Percentiles rank a stretch among this genome's conserved stretches.
These are phyloP conservation scores for Fusarium domesticum DNA, from an alignment of 2,329 filamentous ascomycete genomes.

Conservation along the genomic window DNA sequence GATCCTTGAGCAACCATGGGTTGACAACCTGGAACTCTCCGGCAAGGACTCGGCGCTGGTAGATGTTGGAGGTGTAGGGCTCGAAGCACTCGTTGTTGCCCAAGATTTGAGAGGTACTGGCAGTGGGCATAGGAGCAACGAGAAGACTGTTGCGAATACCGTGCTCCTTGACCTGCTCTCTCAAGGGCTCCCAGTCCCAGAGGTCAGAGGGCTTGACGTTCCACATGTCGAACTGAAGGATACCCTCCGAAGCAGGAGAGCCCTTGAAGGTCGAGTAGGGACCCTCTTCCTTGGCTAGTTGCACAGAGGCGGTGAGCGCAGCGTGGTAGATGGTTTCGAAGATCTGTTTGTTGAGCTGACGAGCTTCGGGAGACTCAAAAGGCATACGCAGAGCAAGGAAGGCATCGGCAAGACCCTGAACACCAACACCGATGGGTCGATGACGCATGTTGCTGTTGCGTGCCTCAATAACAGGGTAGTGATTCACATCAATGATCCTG, in stretches of 20 bases:
- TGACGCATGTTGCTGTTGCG: conserved; percentile 96
- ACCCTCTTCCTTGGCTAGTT: conserved; percentile 79
- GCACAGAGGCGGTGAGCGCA: conserved; percentile 82
- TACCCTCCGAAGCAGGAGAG: conserved; percentile 89
- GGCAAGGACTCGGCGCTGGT: conserved; percentile 94
- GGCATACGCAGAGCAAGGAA: conserved; percentile 96
- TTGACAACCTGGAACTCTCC: conserved; percentile 99
- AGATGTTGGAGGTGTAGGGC: conserved; percentile 99
- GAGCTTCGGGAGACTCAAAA: conserved; percentile 93
- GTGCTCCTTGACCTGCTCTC: conserved; percentile 86
- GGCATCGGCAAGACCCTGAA: conserved; percentile 95
- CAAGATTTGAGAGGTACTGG: conserved; percentile 94
- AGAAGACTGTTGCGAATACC: conserved; percentile 95
- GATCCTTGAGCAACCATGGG: conserved; percentile 96
- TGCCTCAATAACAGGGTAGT: conserved; percentile 95
- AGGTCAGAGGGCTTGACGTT: conserved; percentile 87
- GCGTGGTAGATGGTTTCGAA: conserved; percentile 99
- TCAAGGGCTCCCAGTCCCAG: conserved; percentile 92
- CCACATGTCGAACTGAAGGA: conserved; percentile 99
- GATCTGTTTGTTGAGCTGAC: conserved; percentile 93
- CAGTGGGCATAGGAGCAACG: conserved; percentile 96
- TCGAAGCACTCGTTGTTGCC: conserved; percentile 99
- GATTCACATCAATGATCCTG: conserved; percentile 97
- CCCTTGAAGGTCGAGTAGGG: conserved; percentile 89
- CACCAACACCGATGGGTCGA: conserved; percentile 91